Conservation (phyloP, 129 eudicot species). For the Artemisia argyi region DNA sequence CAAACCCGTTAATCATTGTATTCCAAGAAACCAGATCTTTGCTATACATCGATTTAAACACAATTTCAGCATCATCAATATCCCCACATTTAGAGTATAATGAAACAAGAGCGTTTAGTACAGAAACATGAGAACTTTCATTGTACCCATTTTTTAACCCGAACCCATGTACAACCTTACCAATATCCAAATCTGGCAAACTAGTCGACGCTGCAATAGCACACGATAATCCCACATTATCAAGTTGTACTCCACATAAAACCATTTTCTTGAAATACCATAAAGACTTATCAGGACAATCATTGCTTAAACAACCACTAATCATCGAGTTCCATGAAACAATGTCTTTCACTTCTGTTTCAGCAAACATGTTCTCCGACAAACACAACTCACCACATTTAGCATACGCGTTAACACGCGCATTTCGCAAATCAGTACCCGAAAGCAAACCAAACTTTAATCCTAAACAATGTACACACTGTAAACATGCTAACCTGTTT, state of each 20-base stretch:
- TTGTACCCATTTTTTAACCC: constrained; percentile 48
- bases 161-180: constrained; percentile 46
- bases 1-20: constrained; percentile 62
- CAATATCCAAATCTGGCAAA: constrained; percentile 44
- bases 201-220: constrained; percentile 51
- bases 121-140: constrained; percentile 39
- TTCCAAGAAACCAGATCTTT: constrained; percentile 76
- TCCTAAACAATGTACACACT: constrained; percentile 48
- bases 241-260: constrained; percentile 36
- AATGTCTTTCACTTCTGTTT: constrained; percentile 36
- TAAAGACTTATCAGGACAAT: constrained; percentile 41
- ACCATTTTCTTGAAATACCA: constrained; percentile 50
- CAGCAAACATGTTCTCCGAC: constrained; percentile 45
- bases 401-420: constrained; percentile 53
- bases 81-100: constrained; percentile 61
- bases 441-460: constrained; percentile 45
- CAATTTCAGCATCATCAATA: constrained; percentile 26
- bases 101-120: constrained; percentile 60
- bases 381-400: constrained; percentile 49
- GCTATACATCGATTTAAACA: constrained; percentile 35
- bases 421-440: constrained; percentile 42
- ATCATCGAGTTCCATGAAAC: constrained; percentile 67
- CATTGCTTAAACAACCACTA: constrained; percentile 51
- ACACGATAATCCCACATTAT: constrained; percentile 55
- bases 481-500: constrained; percentile 31